Percentiles rank a stretch among this genome's conserved stretches.
Conservation (phyloP, 2,329 filamentous ascomycete genomes). For the Paecilomyces sp. region DNA sequence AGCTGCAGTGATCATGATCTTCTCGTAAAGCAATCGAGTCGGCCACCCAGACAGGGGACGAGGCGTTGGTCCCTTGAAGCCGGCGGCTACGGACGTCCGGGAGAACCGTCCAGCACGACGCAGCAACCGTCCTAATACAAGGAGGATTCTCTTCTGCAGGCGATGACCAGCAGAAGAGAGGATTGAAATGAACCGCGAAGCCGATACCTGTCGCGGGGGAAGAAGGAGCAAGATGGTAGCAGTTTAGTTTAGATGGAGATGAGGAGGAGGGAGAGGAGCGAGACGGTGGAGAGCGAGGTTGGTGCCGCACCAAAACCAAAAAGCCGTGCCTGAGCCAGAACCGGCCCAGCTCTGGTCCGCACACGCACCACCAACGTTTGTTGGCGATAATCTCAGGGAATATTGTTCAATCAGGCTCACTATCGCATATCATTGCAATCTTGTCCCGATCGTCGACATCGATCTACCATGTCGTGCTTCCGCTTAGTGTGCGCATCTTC, state of each 20-base stretch:
- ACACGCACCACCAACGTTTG: not conserved
- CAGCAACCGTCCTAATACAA: not conserved
- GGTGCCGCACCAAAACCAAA: not conserved
- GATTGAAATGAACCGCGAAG: not conserved
- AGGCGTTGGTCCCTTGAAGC: not conserved
- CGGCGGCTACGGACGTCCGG: not conserved
- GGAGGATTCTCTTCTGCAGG: not conserved
- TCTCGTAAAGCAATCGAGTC: not conserved
- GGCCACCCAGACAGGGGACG: not conserved
- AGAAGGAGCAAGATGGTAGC: not conserved
- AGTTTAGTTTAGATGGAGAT: not conserved
- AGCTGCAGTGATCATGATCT: not conserved
- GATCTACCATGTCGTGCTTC: not conserved
- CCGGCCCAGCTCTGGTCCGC: not conserved
- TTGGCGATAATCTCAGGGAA: not conserved
- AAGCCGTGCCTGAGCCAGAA: not conserved
- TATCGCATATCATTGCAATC: not conserved
- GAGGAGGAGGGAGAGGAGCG: not conserved
- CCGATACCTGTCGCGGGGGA: not conserved
- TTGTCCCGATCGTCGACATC: not conserved
- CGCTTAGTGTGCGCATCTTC: not conserved
- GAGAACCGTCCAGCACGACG: not conserved
- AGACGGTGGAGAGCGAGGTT: not conserved
- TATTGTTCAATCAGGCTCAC: not conserved
- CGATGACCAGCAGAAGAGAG: not conserved